Percentiles rank a stretch among this genome's conserved stretches.
phyloP scores from a whole-genome alignment of 2,329 filamentous ascomycete species.

The Emergomyces pasteurianus region DNA sequence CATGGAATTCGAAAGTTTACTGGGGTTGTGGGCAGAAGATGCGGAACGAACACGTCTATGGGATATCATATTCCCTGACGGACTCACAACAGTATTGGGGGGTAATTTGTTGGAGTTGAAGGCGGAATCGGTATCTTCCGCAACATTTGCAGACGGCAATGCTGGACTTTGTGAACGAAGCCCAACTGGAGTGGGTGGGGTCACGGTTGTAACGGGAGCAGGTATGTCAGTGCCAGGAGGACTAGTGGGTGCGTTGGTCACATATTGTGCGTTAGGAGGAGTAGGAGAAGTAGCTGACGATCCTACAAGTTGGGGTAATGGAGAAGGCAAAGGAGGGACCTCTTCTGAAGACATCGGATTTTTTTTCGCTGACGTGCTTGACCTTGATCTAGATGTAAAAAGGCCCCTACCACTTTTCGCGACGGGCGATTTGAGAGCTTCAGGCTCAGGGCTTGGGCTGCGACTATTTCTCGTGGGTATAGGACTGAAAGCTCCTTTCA shows the following conservation, averaged over 20 bases:
- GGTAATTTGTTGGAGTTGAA: slow-evolving; percentile 14
- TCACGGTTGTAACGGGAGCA: slow-evolving; percentile 46
- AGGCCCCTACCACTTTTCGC: slow-evolving; percentile 30
- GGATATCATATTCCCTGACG: slow-evolving; percentile 59
- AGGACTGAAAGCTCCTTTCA: slow-evolving; percentile 57
- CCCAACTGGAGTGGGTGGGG: slow-evolving; percentile 52
- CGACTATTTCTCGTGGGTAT: slow-evolving; percentile 40
- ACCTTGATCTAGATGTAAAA: slow-evolving; percentile 26
- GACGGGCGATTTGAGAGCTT: slow-evolving; percentile 29
- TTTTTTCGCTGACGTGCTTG: slow-evolving; percentile 24
- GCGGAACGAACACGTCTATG: slow-evolving; percentile 53
- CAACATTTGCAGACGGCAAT: slow-evolving; percentile 19
- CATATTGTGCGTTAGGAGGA: slow-evolving; percentile 22
- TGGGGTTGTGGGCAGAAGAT: slow-evolving; percentile 51
- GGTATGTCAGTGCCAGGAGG: slow-evolving; percentile 16
- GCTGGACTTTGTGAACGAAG: slow-evolving; percentile 24
- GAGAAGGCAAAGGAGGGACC: slow-evolving; percentile 22
- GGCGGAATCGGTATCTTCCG: slow-evolving; percentile 29
- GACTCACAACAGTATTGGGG: slow-evolving; percentile 45
- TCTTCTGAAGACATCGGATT: slow-evolving; percentile 18
- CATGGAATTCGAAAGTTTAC: slow-evolving; percentile 73
- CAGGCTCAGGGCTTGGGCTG: slow-evolving; percentile 37
- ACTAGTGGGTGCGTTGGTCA: slow-evolving; percentile 12
- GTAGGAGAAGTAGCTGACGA: slow-evolving; percentile 4
- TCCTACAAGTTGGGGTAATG: slow-evolving; percentile 19